A percentile compares a stretch with the other conserved stretches of the same genome.
Evolutionary conservation across 2,329 filamentous ascomycete genomes (phyloP).

Genomic region (Ramularia endophylla): DNA sequence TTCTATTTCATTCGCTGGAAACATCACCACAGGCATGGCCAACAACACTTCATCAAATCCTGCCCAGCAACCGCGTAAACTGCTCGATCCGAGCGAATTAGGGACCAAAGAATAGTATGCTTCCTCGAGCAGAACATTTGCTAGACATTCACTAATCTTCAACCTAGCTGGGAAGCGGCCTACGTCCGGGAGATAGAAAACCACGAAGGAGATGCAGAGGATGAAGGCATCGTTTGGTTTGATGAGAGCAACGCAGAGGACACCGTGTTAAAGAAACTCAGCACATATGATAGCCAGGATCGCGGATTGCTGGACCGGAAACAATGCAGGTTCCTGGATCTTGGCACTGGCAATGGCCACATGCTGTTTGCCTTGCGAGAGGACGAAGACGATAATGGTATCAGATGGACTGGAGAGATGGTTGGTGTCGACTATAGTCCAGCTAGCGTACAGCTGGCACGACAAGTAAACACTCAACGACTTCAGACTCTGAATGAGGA

Average conservation of each 20-base stretch:
- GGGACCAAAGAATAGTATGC: conserved; percentile 88
- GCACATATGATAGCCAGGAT: conserved; percentile 44
- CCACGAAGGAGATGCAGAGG: conserved; percentile 62
- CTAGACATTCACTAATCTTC: conserved; percentile 1
- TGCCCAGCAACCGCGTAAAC: conserved; percentile 12
- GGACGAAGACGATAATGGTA: conserved; percentile 38
- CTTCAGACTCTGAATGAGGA: conserved; percentile 13
- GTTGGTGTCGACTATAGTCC: conserved; percentile 85
- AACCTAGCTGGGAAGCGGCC: conserved; percentile 50
- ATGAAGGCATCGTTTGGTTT: conserved; percentile 94
- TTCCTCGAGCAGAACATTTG: conserved; percentile 1
- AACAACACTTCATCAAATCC: neutral
- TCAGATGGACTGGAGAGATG: conserved; percentile 60
- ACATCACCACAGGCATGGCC: too few relatives aligned
- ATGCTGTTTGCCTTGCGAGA: conserved; percentile 76
- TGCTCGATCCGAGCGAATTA: conserved; percentile 68
- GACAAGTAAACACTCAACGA: conserved; percentile 45
- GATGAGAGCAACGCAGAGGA: conserved; percentile 83
- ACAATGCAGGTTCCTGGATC: conserved; percentile 65
- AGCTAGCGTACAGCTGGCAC: conserved; percentile 67
- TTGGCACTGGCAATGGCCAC: conserved; percentile 92
- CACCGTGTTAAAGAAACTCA: conserved; percentile 63
- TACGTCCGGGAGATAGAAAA: conserved; percentile 68
- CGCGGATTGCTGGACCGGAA: conserved; percentile 38
- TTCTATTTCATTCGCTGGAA: too few relatives aligned